Evolutionary conservation across 2,329 filamentous ascomycete species (phyloP).

Genomic region (Microdochium nivale): DNA sequence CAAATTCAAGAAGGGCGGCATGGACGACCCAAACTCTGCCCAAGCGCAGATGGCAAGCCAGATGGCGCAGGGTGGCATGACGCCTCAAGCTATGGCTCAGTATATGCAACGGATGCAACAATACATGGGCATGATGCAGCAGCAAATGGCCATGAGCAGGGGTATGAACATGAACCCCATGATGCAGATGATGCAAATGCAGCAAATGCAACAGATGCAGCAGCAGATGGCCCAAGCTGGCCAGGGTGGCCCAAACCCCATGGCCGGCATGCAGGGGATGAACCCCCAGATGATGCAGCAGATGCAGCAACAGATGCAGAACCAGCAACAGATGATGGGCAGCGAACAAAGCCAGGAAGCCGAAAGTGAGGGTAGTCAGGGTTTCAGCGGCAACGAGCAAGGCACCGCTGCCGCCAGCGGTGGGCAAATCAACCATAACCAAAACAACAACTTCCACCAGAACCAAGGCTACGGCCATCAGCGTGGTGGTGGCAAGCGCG

Average conservation of each 20-base stretch:
- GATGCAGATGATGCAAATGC: conserved; percentile 71
- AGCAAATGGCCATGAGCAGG: conserved; percentile 80
- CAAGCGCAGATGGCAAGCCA: conserved; percentile 20
- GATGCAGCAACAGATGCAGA: conserved; percentile 39
- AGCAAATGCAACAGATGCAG: conserved; percentile 60
- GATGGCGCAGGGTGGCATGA: conserved; percentile 53
- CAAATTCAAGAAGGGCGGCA: conserved; percentile 49
- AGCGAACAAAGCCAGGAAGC: conserved; percentile 17
- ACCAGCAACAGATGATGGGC: conserved; percentile 22
- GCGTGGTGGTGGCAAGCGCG: conserved; percentile 12
- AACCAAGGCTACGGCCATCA: conserved; percentile 13
- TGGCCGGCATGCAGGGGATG: conserved; percentile 32
- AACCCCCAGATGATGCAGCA: conserved; percentile 51
- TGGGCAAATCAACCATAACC: conserved; percentile 1
- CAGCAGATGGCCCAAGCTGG: conserved; percentile 31
- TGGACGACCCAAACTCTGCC: conserved; percentile 25
- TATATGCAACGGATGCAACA: conserved; percentile 99
- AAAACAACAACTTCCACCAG: conserved; percentile 17
- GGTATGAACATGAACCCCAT: conserved; percentile 52
- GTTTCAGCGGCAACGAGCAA: conserved; percentile 12
- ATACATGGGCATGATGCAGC: conserved; percentile 92
- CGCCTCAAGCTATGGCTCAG: conserved; percentile 93
- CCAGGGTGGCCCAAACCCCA: conserved; percentile 25
- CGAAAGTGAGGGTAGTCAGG: conserved; percentile 24
- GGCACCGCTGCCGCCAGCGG: background rate